Evolutionary conservation across 345 rosid genomes (phyloP).

Genomic region (Aurinia saxatilis): DNA sequence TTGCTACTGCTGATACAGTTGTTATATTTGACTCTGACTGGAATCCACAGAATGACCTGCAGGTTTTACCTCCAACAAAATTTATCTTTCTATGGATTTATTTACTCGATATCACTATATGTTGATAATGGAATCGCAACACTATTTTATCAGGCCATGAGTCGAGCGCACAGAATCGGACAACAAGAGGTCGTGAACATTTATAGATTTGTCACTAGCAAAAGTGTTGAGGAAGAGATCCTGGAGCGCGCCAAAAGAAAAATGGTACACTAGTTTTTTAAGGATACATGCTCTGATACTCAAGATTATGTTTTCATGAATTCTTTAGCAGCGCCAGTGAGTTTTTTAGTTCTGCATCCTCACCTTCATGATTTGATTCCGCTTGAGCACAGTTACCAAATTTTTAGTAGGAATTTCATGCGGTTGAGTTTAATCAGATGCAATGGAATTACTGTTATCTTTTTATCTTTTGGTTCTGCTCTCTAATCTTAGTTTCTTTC

Average conservation of each 20-base stretch:
- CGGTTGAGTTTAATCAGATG: not conserved
- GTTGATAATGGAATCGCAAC: conserved; percentile 7
- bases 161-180: conserved; percentile 99
- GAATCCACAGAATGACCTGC: conserved; percentile 99
- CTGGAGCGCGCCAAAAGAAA: conserved; percentile 98
- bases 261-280: conserved; percentile 51
- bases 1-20: conserved; percentile 97
- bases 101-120: not conserved
- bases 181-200: conserved; percentile 98
- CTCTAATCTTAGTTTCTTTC: not conserved
- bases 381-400: not conserved
- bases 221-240: conserved; percentile 98
- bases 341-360: conserved; percentile 7
- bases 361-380: not conserved
- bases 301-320: not conserved
- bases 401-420: not conserved
- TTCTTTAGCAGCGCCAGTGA: not conserved
- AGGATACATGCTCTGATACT: not conserved
- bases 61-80: conserved; percentile 38
- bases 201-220: conserved; percentile 97
- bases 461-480: not conserved
- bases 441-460: not conserved
- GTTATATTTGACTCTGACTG: conserved; percentile 99
- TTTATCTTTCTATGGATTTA: not conserved
- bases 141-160: conserved; percentile 74